Evolutionary conservation across 768 basidiomycete genomes (phyloP), one percentile per base, ranked within the genome.

Genomic region (Pisolithus sp.): DNA sequence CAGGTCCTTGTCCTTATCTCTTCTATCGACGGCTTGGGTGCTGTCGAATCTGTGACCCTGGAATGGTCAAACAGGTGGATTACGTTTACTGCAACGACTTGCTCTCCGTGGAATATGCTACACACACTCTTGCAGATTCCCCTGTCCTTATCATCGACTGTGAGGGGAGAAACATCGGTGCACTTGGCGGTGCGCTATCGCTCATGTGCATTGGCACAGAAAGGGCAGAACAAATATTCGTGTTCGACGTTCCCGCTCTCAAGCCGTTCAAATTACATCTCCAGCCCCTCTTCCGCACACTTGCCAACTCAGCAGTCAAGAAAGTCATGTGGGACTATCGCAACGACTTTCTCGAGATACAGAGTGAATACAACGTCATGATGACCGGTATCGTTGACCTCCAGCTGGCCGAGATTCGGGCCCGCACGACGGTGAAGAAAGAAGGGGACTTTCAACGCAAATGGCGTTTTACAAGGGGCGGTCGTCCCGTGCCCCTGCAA

Each of bases 271-370:
- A 57, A 5, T 30, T 57, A 0, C 56, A 56, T 46, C 57, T 73
- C 18, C 52, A 58, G 2, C 53, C 51, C 17, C 52, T 75, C 13
- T 49, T 65, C 7, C 47, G 52, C 15, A 53, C 71, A 17, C 65
- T 76, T 46, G 56, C 53, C 23, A 59, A 67, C 36, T 57, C 61
- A 15, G 30, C 41, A 2, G 53, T 72, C 34, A 60, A 62, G 31
- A 75, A 75, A 57, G 54, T 76, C 53, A 68, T 72, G 54, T 76
- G 70, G 67, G 74, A 76, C 54, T 73, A 72, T 12, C 64, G 73
- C 1, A 68, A 68, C 57, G 74, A 75, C 57, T 72, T 59, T 56
- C 57, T 68, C 28, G 73, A 75, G 52, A 59, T 76, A 2, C 56
- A 24, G 8, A 48, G 62, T 18, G 45, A 54, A 0, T 69, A 69